These are phyloP conservation scores for Epithemia pelagica DNA, from an alignment of 108 stramenopile genomes.

Conservation along the genomic window DNA sequence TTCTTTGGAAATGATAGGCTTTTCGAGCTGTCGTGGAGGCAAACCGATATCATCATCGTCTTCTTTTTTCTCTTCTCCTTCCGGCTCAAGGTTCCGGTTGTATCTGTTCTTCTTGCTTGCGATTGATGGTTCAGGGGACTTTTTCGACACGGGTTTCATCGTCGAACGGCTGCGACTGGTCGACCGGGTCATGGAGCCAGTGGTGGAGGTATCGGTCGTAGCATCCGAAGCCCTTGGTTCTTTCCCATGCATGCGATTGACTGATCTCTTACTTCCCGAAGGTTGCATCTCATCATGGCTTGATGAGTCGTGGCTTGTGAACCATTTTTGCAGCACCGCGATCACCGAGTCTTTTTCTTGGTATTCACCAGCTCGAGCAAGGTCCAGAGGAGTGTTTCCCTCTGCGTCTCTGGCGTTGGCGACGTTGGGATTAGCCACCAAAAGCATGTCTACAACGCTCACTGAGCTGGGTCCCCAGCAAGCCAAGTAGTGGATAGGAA, in stretches of 20 bases:
- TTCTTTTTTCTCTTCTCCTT: constrained; percentile 1
- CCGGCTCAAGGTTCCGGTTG: not conserved
- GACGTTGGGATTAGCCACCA: constrained; percentile 63
- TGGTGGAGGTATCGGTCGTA: not conserved
- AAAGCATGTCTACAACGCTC: constrained; percentile 63
- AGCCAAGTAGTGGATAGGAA: constrained; percentile 75
- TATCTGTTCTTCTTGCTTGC: constrained; percentile 2
- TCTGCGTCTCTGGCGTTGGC: constrained; percentile 47
- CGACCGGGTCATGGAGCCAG: not conserved
- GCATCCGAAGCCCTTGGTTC: not conserved
- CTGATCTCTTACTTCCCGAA: not conserved
- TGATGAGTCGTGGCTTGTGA: constrained; percentile 4
- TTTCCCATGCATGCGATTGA: not conserved
- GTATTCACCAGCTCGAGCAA: constrained; percentile 63
- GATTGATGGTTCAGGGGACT: not conserved
- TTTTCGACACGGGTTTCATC: not conserved
- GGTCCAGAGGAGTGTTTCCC: constrained; percentile 59
- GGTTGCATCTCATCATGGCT: constrained; percentile 4
- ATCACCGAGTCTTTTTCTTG: constrained; percentile 37
- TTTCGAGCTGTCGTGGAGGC: not conserved
- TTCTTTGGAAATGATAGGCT: not conserved
- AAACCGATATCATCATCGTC: not conserved
- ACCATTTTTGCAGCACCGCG: constrained; percentile 31
- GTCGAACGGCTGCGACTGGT: not conserved
- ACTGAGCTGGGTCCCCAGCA: constrained; percentile 68